Evolutionary conservation across 495 filamentous ascomycete genomes (phyloP).

Genomic region (Xylaria grammica): DNA sequence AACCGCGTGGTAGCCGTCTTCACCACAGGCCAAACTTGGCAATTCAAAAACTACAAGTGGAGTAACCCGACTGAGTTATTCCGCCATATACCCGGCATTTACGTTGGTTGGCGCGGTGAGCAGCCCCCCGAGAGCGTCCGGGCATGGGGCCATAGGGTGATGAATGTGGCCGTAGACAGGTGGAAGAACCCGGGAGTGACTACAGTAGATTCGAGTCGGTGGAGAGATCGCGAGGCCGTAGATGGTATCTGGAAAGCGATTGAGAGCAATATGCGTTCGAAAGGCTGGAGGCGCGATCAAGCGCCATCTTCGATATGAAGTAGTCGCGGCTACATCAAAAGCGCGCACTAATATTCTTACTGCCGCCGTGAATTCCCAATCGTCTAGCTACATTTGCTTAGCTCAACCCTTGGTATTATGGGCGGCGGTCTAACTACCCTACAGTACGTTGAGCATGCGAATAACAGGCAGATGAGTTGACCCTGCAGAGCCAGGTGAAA

Average conservation of each 20-base stretch:
- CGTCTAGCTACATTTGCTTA: not conserved
- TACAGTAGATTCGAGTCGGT: conserved; percentile 65
- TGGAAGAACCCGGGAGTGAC: conserved; percentile 63
- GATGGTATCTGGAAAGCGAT: conserved; percentile 91
- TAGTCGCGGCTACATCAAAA: not conserved
- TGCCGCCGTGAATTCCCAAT: not conserved
- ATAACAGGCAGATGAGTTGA: not conserved
- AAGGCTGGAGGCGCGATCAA: conserved; percentile 79
- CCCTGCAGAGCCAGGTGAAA: not conserved
- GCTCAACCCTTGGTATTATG: not conserved
- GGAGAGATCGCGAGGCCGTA: conserved; percentile 91
- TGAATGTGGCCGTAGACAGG: conserved; percentile 76
- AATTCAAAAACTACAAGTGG: conserved; percentile 99
- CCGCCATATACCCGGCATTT: conserved; percentile 81
- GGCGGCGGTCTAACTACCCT: not conserved
- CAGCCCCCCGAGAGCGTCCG: conserved; percentile 74
- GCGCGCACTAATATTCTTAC: not conserved
- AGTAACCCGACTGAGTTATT: conserved; percentile 87
- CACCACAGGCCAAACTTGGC: conserved; percentile 97
- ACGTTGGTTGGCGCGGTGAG: conserved; percentile 91
- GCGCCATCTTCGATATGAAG: conserved; percentile 54
- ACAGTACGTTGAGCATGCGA: not conserved
- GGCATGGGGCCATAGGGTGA: conserved; percentile 83
- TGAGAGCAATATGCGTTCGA: conserved; percentile 83
- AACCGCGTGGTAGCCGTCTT: conserved; percentile 94